Conservation (phyloP, 116 monocot genomes). For the Dioscorea cayenensis region DNA sequence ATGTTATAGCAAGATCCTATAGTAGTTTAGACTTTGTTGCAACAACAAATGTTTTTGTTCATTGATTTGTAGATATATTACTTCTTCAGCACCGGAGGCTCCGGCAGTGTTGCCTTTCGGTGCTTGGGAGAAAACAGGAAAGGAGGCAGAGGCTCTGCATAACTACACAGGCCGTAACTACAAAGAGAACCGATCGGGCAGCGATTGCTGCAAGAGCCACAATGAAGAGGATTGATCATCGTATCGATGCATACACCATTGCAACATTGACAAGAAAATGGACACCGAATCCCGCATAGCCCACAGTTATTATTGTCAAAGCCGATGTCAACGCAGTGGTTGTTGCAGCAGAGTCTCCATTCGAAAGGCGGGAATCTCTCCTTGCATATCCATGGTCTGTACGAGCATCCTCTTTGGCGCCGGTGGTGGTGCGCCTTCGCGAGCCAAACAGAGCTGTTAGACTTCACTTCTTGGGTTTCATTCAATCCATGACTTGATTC, state of each 20-base stretch:
- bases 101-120: not conserved
- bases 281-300: constrained; percentile 24
- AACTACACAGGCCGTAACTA: constrained; percentile 16
- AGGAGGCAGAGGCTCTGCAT: not conserved
- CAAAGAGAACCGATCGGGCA: constrained; percentile 20
- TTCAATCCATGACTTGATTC: not conserved
- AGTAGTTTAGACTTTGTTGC: too few relatives aligned
- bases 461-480: not conserved
- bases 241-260: constrained; percentile 10
- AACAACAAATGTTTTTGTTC: not conserved
- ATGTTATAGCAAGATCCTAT: too few relatives aligned
- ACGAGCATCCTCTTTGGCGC: constrained; percentile 6
- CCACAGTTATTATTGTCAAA: constrained; percentile 31
- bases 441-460: not conserved
- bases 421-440: not conserved
- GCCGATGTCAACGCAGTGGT: constrained; percentile 20
- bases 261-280: constrained; percentile 20
- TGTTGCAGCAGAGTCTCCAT: constrained; percentile 18
- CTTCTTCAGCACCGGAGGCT: not conserved
- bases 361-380: constrained; percentile 1
- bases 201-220: constrained; percentile 21
- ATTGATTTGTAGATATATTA: not conserved
- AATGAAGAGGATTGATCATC: constrained; percentile 18
- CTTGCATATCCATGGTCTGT: constrained; percentile 21
- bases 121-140: not conserved